Conservation (phyloP, 2,329 filamentous ascomycete genomes). For the Zymoseptoria brevis region DNA sequence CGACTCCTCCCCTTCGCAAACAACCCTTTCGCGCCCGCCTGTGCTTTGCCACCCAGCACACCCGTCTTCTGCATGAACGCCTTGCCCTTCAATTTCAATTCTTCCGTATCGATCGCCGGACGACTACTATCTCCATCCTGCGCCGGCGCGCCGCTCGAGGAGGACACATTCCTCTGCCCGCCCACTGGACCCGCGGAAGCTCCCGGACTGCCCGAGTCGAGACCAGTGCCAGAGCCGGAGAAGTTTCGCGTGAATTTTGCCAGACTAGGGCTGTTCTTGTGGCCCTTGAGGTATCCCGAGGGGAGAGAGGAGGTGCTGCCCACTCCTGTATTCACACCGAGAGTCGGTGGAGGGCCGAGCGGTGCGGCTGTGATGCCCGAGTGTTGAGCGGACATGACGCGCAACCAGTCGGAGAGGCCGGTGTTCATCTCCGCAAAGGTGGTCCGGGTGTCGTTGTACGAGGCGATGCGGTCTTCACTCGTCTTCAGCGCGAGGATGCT, state of each 20-base stretch:
- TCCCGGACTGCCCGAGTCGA: constrained; percentile 10
- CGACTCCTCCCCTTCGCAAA: constrained; percentile 87
- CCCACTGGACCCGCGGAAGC: not conserved
- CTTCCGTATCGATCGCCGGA: constrained; percentile 22
- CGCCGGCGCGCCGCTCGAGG: constrained; percentile 6
- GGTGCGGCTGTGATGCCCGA: not conserved
- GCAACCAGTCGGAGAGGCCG: constrained; percentile 59
- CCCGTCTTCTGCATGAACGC: constrained; percentile 80
- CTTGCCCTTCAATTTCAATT: constrained; percentile 74
- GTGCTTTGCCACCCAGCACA: constrained; percentile 57
- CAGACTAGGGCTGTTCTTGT: constrained; percentile 19
- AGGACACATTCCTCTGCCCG: not conserved
- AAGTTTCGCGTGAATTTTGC: constrained; percentile 11
- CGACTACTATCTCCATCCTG: constrained; percentile 2
- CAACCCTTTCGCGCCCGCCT: constrained; percentile 80
- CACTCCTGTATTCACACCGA: constrained; percentile 35
- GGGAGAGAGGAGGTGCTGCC: not conserved
- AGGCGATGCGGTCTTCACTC: constrained; percentile 60
- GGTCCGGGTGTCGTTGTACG: constrained; percentile 63
- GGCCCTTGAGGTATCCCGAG: constrained; percentile 5
- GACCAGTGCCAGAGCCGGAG: constrained; percentile 21
- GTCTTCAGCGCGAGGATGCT: constrained; percentile 67
- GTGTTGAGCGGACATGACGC: constrained; percentile 40
- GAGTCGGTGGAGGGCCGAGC: constrained; percentile 35
- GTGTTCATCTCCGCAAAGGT: constrained; percentile 66